phyloP scores from a whole-genome alignment of 2,329 filamentous ascomycete species.

The Clonostachys solani region DNA sequence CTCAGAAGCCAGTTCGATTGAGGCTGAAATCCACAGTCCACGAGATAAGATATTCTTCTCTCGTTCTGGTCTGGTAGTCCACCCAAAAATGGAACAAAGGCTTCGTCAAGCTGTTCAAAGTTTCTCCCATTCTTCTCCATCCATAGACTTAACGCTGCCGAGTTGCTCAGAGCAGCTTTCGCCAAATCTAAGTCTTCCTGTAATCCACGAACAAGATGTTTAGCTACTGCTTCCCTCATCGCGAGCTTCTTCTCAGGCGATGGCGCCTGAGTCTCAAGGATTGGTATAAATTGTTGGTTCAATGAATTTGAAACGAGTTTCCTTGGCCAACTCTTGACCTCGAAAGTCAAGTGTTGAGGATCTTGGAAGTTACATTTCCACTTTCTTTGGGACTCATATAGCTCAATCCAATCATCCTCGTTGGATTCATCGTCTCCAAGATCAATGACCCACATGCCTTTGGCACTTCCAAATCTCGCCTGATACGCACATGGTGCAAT shows the following conservation, averaged over 20 bases:
- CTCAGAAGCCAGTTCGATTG: slow-evolving; percentile 41
- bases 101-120: slow-evolving; percentile 28
- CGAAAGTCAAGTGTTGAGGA: slow-evolving; percentile 55
- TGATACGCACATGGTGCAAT: slow-evolving; percentile 64
- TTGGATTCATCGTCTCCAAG: slow-evolving; percentile 30
- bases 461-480: slow-evolving; percentile 66
- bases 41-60: slow-evolving; percentile 48
- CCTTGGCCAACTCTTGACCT: slow-evolving; percentile 44
- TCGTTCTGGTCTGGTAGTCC: slow-evolving; percentile 45
- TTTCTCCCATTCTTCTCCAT: slow-evolving; percentile 32
- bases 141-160: slow-evolving; percentile 49
- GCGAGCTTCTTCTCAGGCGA: slow-evolving; percentile 13
- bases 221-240: slow-evolving; percentile 44
- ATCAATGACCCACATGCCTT: slow-evolving; percentile 71
- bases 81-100: slow-evolving; percentile 34
- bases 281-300: slow-evolving; percentile 65
- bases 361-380: slow-evolving; percentile 51
- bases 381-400: slow-evolving; percentile 64
- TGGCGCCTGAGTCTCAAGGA: slow-evolving; percentile 58
- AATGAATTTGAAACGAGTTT: slow-evolving; percentile 42
- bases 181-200: slow-evolving; percentile 46
- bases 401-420: slow-evolving; percentile 59
- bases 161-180: slow-evolving; percentile 42
- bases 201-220: slow-evolving; percentile 45
- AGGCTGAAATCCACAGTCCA: slow-evolving; percentile 57